A percentile compares a stretch with the other conserved stretches of the same genome.
Evolutionary conservation across 2,329 filamentous ascomycete genomes (phyloP).

Genomic region (Whalleya microplaca): DNA sequence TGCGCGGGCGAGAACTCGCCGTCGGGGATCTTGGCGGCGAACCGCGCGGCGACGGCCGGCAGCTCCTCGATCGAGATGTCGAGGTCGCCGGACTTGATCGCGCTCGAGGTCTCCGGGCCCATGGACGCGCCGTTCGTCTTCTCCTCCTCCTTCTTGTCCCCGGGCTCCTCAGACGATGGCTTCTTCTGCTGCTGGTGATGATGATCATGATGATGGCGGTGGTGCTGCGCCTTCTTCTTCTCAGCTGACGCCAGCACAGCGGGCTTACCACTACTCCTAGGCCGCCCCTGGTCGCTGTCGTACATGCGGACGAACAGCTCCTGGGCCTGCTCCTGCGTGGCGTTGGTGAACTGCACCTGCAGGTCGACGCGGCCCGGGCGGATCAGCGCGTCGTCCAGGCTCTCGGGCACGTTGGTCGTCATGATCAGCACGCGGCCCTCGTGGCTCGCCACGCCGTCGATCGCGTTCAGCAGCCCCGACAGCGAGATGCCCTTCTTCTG

Average conservation of each 20-base stretch:
- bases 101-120: constrained; percentile 11
- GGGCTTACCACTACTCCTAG: constrained; percentile 2
- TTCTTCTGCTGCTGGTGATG: no score
- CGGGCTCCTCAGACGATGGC: no score
- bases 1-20: constrained; percentile 55
- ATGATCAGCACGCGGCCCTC: constrained; percentile 81
- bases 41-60: constrained; percentile 48
- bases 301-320: constrained; percentile 68
- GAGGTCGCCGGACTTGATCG: constrained; percentile 30
- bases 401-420: constrained; percentile 78
- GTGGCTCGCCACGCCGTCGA: constrained; percentile 79
- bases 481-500: constrained; percentile 66
- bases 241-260: background rate
- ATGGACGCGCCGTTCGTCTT: constrained; percentile 15
- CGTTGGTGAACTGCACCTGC: constrained; percentile 66
- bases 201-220: background rate
- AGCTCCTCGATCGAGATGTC: constrained; percentile 47
- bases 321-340: constrained; percentile 55
- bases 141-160: background rate
- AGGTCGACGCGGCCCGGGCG: constrained; percentile 74
- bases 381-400: constrained; percentile 74
- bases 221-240: constrained; percentile 5
- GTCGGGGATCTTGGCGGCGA: constrained; percentile 52
- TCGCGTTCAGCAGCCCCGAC: constrained; percentile 79
- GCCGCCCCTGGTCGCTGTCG: constrained; percentile 44